Evolutionary conservation across 192 early-diverging fungal genomes (phyloP).

Genomic region (Coemansia sp.): DNA sequence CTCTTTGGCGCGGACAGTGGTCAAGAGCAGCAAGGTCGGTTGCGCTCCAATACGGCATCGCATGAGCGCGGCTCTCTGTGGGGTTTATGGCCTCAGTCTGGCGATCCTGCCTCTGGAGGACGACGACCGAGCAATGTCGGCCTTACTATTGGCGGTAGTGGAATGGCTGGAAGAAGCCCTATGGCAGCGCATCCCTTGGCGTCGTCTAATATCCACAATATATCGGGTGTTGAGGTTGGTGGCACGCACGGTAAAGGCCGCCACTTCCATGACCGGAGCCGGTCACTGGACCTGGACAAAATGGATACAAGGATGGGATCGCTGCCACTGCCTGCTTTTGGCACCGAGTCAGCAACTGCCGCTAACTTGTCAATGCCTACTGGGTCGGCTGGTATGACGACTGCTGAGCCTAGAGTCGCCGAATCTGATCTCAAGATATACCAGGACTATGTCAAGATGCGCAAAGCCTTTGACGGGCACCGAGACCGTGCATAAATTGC

Average conservation of each 20-base stretch:
- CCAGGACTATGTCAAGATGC: constrained; percentile 45
- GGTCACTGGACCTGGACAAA: constrained; percentile 35
- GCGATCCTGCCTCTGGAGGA: background rate
- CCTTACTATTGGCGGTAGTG: background rate
- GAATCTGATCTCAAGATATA: constrained; percentile 46
- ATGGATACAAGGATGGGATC: constrained; percentile 1
- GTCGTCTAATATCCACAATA: background rate
- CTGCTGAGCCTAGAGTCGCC: constrained; percentile 38
- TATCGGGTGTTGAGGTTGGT: background rate
- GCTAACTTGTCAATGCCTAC: background rate
- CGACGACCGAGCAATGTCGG: background rate
- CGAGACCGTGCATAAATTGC: background rate
- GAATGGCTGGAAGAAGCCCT: background rate
- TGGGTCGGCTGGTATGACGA: background rate
- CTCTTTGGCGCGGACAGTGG: constrained; percentile 14
- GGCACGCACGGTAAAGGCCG: background rate
- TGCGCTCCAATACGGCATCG: constrained; percentile 25
- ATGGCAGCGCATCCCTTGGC: constrained; percentile 1
- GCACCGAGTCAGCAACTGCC: background rate
- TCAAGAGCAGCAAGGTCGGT: constrained; percentile 12
- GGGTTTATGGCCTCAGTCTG: constrained; percentile 27
- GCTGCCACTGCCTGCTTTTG: background rate
- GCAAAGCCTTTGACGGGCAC: constrained; percentile 28
- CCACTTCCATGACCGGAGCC: constrained; percentile 30
- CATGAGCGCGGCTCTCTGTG: constrained; percentile 35